Evolutionary conservation across 257 asterid species (phyloP).

Genomic region (Gardenia jasminoides): DNA sequence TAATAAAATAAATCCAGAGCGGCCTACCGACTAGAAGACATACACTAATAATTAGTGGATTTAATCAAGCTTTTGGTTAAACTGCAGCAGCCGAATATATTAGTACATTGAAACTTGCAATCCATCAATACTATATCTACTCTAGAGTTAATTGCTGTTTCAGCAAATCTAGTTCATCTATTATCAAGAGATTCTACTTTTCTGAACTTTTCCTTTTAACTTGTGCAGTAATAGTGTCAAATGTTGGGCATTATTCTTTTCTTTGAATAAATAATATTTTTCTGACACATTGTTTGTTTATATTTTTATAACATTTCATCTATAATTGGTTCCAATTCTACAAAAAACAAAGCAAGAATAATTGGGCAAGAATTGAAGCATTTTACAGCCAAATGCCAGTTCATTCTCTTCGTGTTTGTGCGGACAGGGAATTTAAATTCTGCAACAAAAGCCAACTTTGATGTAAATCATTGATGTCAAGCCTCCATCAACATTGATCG

Average conservation of each 20-base stretch:
- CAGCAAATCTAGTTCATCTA: background rate
- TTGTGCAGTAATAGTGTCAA: background rate
- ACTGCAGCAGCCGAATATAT: constrained; percentile 5
- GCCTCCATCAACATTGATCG: too few relatives aligned
- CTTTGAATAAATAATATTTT: background rate
- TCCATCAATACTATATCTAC: background rate
- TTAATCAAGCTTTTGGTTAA: background rate
- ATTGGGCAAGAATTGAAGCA: too few relatives aligned
- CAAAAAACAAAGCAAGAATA: background rate
- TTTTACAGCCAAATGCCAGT: too few relatives aligned
- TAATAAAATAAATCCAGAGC: background rate
- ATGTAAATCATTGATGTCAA: too few relatives aligned
- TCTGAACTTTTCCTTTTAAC: background rate
- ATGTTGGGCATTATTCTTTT: background rate
- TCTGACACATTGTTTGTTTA: background rate
- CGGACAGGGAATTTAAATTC: too few relatives aligned
- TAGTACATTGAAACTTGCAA: constrained; percentile 3
- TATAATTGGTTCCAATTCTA: background rate
- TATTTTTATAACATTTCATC: background rate
- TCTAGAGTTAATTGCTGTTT: background rate
- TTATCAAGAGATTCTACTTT: background rate
- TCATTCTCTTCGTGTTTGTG: too few relatives aligned
- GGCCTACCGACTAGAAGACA: background rate
- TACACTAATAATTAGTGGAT: background rate
- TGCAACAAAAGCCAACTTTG: too few relatives aligned